phyloP scores from a whole-genome alignment of 169 alveolate genomes.

The Neospora caninum region DNA sequence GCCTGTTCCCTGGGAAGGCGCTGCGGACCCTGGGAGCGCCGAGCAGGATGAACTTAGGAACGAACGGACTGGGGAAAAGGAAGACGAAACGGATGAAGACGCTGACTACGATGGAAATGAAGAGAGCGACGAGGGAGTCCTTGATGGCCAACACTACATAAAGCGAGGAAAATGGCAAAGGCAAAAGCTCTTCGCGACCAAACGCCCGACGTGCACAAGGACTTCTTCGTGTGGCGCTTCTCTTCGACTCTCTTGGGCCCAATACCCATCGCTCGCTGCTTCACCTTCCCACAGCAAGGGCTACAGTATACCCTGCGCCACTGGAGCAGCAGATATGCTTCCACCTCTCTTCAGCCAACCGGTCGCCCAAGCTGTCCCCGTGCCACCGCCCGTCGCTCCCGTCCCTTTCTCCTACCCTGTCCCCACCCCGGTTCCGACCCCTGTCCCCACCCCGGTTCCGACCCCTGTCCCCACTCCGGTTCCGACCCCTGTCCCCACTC shows the following conservation, averaged over 20 bases:
- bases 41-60: not conserved
- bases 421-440: not conserved
- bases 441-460: not conserved
- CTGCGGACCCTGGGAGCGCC: not conserved
- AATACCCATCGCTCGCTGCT: not conserved
- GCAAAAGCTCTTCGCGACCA: not conserved
- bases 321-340: not conserved
- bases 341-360: not conserved
- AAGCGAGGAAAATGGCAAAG: not conserved
- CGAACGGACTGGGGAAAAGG: not conserved
- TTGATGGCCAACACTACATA: not conserved
- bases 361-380: not conserved
- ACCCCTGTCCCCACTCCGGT: slow-evolving; percentile 26
- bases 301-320: not conserved
- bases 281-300: not conserved
- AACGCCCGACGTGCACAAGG: not conserved
- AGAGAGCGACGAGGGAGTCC: not conserved
- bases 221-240: not conserved
- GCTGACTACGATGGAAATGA: not conserved
- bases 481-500: not conserved
- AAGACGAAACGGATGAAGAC: not conserved
- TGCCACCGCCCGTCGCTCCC: not conserved
- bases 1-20: not conserved
- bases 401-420: not conserved
- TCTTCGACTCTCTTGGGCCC: not conserved